Evolutionary conservation across 306 rosid species (phyloP).

Genomic region (Rubus idaeus): DNA sequence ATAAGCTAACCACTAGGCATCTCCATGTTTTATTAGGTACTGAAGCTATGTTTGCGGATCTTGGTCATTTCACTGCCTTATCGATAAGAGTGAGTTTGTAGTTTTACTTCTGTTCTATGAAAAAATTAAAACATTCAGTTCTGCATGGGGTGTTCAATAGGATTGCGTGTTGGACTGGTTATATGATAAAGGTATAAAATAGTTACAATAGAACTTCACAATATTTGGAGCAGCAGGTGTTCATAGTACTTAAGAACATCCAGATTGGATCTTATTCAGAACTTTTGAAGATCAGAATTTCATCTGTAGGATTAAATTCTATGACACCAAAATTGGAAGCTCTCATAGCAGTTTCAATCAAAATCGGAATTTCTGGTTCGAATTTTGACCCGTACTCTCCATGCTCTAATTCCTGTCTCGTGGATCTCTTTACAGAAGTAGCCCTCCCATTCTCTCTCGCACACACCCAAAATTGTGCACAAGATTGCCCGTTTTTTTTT

Average conservation of each 20-base stretch:
- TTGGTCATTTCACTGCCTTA: slow-evolving; percentile 82
- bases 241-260: not conserved
- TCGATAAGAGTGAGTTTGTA: slow-evolving; percentile 70
- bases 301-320: not conserved
- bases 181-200: not conserved
- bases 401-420: too few relatives aligned
- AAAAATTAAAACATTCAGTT: not conserved
- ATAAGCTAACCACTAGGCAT: slow-evolving; percentile 13
- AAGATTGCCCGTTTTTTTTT: too few relatives aligned
- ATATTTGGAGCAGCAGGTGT: not conserved
- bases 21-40: slow-evolving; percentile 52
- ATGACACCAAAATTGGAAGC: not conserved
- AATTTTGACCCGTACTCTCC: not conserved
- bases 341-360: not conserved
- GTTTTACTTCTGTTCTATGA: slow-evolving; percentile 16
- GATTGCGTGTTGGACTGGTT: not conserved
- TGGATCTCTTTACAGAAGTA: too few relatives aligned
- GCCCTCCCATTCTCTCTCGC: too few relatives aligned
- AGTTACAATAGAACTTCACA: not conserved
- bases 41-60: slow-evolving; percentile 94
- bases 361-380: not conserved
- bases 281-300: not conserved
- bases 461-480: too few relatives aligned
- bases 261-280: not conserved
- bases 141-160: not conserved